phyloP scores from a whole-genome alignment of 192 early-diverging fungal genomes.

The Podila epicladia region DNA sequence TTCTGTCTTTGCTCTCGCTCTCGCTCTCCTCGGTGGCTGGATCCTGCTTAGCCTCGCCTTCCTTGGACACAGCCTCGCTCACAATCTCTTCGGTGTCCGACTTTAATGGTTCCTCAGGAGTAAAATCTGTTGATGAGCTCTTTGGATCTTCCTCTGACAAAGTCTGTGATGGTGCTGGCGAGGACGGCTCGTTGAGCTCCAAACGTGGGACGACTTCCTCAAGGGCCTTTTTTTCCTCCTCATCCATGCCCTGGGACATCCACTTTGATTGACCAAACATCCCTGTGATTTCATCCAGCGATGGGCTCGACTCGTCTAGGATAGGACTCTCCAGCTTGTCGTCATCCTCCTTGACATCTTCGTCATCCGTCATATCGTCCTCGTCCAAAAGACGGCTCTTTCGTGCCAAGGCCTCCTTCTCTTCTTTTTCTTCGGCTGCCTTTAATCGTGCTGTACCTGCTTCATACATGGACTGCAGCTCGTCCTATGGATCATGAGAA shows the following conservation, averaged over 20 bases:
- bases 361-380: slow-evolving; percentile 13
- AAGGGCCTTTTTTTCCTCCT: too few relatives aligned
- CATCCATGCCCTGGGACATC: background rate
- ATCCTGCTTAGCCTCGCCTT: background rate
- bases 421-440: slow-evolving; percentile 7
- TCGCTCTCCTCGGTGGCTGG: too few relatives aligned
- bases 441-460: slow-evolving; percentile 18
- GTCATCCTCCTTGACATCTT: slow-evolving; percentile 25
- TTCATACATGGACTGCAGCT: slow-evolving; percentile 46
- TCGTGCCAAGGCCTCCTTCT: background rate
- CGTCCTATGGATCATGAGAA: slow-evolving; percentile 13
- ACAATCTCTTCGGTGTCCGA: background rate
- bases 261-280: background rate
- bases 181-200: too few relatives aligned
- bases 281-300: slow-evolving; percentile 29
- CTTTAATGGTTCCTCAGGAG: background rate
- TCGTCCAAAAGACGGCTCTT: background rate
- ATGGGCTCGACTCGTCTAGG: slow-evolving; percentile 1
- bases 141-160: too few relatives aligned
- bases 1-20: background rate
- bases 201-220: too few relatives aligned
- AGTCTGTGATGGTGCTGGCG: too few relatives aligned
- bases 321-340: background rate
- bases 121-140: background rate
- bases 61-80: background rate